Evolutionary conservation across 768 basidiomycete species (phyloP), one percentile per base, ranked within the genome.

Genomic region (Fomitopsis serialis): DNA sequence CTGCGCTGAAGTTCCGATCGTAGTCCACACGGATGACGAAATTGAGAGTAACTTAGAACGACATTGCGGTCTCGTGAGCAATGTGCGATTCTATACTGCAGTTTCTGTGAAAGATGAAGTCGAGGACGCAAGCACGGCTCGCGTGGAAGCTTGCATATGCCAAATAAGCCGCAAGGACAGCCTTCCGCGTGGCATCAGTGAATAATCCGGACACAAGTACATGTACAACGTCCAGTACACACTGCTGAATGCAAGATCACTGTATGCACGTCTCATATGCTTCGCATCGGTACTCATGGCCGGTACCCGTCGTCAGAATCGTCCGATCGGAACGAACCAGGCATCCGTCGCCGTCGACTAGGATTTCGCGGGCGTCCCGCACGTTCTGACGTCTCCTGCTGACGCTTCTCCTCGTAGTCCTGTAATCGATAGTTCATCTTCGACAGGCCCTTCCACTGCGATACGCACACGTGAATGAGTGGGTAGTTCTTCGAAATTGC

Each of bases 371-470:
- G 32, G 37, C 52, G 35, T 27, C n/a, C 21, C 8, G 23, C 52
- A 29, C 48, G 58, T 43, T 77, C 70, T 3, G 48, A 36, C 1
- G 56, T 45, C 55, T 82, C 78, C 25, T 34, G 53, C 40, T 61
- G 61, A 35, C 66, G 66, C 62, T 80, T 87, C 69, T 87, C 87
- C 3, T 79, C 76, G 77, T 82, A 87, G 63, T 94, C 91, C 61
- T 92, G 86, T 45, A 97, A 63, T 5, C 70, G 71, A 36, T 80
- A 75, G 0, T 69, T 67, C 72, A 82, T 79, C 69, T 92, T 95
- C 1, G 80, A 78, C 51, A 95, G 71, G 6, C 95, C 94, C 70
- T 95, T 97, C 92, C 94, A 99, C 70, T 61, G 24, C 34, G 10
- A 1, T 13, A 27, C 7, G 12, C 35, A 32, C 29, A n/a, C n/a